Evolutionary conservation across 129 eudicot genomes (phyloP).

Genomic region (Scalesia atractyloides): DNA sequence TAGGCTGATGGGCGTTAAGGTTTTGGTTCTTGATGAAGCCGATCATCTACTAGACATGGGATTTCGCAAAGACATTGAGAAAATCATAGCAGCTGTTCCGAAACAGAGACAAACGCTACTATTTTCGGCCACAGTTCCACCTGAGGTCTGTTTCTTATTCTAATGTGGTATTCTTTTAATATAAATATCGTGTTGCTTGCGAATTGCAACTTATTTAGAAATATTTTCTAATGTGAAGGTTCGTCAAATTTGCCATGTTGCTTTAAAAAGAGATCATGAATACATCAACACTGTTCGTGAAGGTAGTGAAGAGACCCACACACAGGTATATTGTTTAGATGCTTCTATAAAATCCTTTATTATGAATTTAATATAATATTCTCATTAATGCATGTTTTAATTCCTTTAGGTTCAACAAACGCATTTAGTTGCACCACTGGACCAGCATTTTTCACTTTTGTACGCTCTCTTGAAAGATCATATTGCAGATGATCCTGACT

Average conservation of each 20-base stretch:
- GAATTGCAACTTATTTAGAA: background rate
- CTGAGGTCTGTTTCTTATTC: slow-evolving; percentile 54
- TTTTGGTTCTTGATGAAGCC: slow-evolving; percentile 98
- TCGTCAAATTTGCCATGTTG: slow-evolving; percentile 89
- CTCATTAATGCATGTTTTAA: background rate
- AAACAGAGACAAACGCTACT: slow-evolving; percentile 93
- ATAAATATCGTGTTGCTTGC: background rate
- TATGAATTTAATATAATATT: background rate
- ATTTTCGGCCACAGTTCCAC: slow-evolving; percentile 92
- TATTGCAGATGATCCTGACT: slow-evolving; percentile 81
- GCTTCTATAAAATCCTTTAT: slow-evolving; percentile 16
- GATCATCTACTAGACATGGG: slow-evolving; percentile 99
- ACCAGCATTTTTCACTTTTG: slow-evolving; percentile 72
- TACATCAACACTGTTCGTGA: slow-evolving; percentile 76
- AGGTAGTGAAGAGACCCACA: slow-evolving; percentile 81
- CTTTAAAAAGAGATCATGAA: slow-evolving; percentile 92
- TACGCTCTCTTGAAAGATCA: slow-evolving; percentile 82
- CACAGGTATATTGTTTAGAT: slow-evolving; percentile 55
- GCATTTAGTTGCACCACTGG: slow-evolving; percentile 83
- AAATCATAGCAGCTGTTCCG: slow-evolving; percentile 86
- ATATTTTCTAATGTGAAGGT: slow-evolving; percentile 50
- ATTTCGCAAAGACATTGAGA: slow-evolving; percentile 89
- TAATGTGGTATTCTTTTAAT: background rate
- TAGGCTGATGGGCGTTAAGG: slow-evolving; percentile 90
- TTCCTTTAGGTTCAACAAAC: slow-evolving; percentile 77